Base-by-base conservation (phyloP, 371 early-diverging fungal species). In the Rhizopus arrhizus region DNA sequence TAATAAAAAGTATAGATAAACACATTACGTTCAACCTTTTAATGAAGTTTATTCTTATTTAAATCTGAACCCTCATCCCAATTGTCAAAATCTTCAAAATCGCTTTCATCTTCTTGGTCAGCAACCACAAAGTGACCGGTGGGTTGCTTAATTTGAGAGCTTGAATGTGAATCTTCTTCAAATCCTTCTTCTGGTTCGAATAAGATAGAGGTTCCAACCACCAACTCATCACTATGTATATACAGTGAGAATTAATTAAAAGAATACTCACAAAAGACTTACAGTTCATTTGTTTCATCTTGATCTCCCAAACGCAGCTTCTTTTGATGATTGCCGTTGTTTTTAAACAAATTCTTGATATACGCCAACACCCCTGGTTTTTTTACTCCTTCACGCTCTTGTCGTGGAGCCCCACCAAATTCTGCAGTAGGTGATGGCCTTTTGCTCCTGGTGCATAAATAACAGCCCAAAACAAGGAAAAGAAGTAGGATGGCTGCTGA, bases 281-380 rank as follows among this genome's bases (percentile, higher is more conserved):
- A 79, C 80, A 80, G 53, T 61, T 80, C 80, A 48, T 80, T 80
- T 6, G 67, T 68, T 49, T 80, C 80, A 49, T 75, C 73, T 48
- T 67, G 68, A 53, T 80, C 77, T 34, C 61, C 73, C 48, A 78
- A 52, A 31, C 78, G 73, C 12, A 78, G 60, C n/a, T 65, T 73
- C 11, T 59, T 65, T 48, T 29, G 36, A 15, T 16, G 36, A 3
- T 36, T 42, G 41, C 6, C 38, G 22, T 28, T 43, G 41, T 47
- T 13, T 3, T 7, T 47, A 32, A 66, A 56, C 13, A 59, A 34
- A 5, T 40, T 29, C 34, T 55, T 35, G 9, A 66, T 51, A 28
- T 16, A 47, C 5, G 35, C 34, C 1, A 59, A 28, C 4, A 61
- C 10, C 0, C 56, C 38, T 5, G 48, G 15, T 15, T 47, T 58